A percentile compares a stretch with the other conserved stretches of the same genome.
These are phyloP conservation scores for Rhizopogon sp. DNA, from an alignment of 768 basidiomycete species.

Conservation along the genomic window DNA sequence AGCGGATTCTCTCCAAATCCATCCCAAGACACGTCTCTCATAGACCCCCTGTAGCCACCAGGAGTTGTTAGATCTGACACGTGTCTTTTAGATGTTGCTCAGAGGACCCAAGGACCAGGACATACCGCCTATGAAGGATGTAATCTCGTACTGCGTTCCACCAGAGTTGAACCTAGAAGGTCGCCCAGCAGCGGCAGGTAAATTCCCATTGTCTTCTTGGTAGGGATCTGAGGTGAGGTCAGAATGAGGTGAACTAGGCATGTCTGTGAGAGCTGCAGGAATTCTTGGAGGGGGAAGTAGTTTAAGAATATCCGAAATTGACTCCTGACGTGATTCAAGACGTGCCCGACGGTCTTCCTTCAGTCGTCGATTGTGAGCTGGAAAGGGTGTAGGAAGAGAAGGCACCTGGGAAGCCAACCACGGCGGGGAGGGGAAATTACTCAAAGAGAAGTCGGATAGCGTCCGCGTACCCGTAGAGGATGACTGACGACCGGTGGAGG, in stretches of 20 bases:
- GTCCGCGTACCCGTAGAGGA: conserved; percentile 24
- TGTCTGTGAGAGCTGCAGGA: conserved; percentile 18
- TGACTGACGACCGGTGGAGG: conserved; percentile 19
- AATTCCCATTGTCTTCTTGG: conserved; percentile 8
- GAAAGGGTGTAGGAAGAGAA: conserved; percentile 12
- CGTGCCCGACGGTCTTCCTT: conserved; percentile 18
- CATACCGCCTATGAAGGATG: conserved; percentile 63
- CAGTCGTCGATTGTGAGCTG: conserved; percentile 13
- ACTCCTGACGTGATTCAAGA: neutral
- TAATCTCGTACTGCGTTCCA: conserved; percentile 63
- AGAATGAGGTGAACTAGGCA: conserved; percentile 11
- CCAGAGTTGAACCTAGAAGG: conserved; percentile 32
- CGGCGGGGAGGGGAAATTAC: conserved; percentile 66
- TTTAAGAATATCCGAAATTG: neutral
- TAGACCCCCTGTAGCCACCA: conserved; percentile 7
- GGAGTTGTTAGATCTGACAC: conserved; percentile 31
- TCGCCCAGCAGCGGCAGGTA: conserved; percentile 11
- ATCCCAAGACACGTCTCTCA: conserved; percentile 3
- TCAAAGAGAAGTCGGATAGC: conserved; percentile 58
- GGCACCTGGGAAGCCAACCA: conserved; percentile 15
- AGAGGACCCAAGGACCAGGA: conserved; percentile 2
- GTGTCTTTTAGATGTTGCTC: neutral
- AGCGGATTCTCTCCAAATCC: conserved; percentile 3
- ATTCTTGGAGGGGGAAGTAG: conserved; percentile 15
- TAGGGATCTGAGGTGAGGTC: conserved; percentile 13